A percentile compares a stretch with the other conserved stretches of the same genome.
phyloP scores from a whole-genome alignment of 1,139 yeast species.

The Saccharomyces hybrid region DNA sequence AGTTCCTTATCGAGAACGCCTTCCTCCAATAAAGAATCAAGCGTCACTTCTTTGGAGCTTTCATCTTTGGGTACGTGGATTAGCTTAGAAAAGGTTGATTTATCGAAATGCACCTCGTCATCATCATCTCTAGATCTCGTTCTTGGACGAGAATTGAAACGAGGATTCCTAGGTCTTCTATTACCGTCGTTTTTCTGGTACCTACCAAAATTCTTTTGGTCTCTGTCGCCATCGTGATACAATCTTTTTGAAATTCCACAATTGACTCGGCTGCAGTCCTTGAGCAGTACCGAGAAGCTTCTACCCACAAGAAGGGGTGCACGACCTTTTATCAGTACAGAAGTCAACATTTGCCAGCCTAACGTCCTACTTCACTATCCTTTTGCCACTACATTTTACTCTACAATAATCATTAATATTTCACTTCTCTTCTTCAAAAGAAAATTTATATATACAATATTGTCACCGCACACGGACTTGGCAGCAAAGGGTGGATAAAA shows the following conservation, averaged over 20 bases:
- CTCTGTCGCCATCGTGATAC: neutral
- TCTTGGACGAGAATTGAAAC: slow-evolving; percentile 3
- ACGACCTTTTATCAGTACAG: neutral
- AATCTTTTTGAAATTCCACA: neutral
- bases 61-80: slow-evolving; percentile 17
- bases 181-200: neutral
- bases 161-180: neutral
- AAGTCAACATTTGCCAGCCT: neutral
- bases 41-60: slow-evolving; percentile 15
- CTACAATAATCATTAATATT: neutral
- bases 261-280: neutral
- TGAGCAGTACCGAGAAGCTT: neutral
- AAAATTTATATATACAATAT: neutral
- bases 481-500: neutral
- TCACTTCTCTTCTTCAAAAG: neutral
- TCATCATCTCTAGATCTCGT: slow-evolving; percentile 5
- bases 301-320: neutral
- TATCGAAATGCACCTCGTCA: slow-evolving; percentile 7
- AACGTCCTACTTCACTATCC: neutral
- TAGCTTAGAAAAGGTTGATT: slow-evolving; percentile 14
- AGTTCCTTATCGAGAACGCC: slow-evolving; percentile 20
- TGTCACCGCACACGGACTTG: neutral
- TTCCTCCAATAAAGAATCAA: slow-evolving; percentile 23
- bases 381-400: neutral
- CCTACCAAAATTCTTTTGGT: neutral